Conservation (phyloP, 164 flowering plant genomes). For the Piper betle region DNA sequence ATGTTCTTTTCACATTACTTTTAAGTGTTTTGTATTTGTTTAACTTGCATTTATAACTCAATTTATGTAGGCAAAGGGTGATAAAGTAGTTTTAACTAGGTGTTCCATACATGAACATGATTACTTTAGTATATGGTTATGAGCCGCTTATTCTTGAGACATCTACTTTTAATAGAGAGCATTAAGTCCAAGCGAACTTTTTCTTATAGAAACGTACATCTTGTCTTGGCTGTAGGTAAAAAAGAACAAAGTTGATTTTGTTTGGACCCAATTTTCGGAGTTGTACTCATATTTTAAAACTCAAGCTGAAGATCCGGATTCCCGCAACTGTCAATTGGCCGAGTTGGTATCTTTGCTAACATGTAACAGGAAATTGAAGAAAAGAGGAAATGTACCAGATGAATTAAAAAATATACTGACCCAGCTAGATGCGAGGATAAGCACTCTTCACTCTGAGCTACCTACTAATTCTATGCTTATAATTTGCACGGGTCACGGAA, state of each 20-base stretch:
- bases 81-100: no score
- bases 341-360: slow-evolving; percentile 80
- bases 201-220: not conserved
- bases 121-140: no score
- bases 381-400: slow-evolving; percentile 22
- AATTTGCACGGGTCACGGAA: slow-evolving; percentile 92
- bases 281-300: slow-evolving; percentile 50
- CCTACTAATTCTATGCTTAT: slow-evolving; percentile 79
- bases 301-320: slow-evolving; percentile 54
- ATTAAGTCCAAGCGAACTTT: not conserved
- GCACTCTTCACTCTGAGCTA: slow-evolving; percentile 33
- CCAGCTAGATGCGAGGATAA: slow-evolving; percentile 45
- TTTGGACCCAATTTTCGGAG: slow-evolving; percentile 96
- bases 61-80: no score
- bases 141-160: no score
- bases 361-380: slow-evolving; percentile 34
- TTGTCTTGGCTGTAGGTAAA: slow-evolving; percentile 35
- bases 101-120: no score
- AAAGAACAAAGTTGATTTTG: slow-evolving; percentile 58
- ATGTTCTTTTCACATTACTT: no score
- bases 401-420: slow-evolving; percentile 56
- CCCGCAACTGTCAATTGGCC: slow-evolving; percentile 52
- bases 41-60: no score
- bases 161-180: not conserved
- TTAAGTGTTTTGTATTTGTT: no score